Evolutionary conservation across 371 early-diverging fungal species (phyloP).

Genomic region (Haplosporangium sp.): DNA sequence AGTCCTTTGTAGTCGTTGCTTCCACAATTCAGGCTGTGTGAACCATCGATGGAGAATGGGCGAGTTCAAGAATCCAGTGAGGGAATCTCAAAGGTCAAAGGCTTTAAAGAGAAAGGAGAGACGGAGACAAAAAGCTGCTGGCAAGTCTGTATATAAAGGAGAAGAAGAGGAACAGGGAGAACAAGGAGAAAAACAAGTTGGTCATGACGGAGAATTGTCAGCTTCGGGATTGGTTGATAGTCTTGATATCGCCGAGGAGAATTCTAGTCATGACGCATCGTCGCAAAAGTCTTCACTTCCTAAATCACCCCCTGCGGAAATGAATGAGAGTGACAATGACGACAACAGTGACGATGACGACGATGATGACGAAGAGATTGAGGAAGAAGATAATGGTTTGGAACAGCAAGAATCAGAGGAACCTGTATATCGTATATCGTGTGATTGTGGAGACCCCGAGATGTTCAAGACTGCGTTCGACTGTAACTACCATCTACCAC

Average conservation of each 20-base stretch:
- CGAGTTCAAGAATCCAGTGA: conserved; percentile 17
- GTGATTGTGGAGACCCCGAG: conserved; percentile 45
- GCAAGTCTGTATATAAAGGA: not conserved
- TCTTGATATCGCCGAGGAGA: too few relatives aligned
- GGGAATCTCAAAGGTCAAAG: not conserved
- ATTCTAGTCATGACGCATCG: not conserved
- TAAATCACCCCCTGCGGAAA: not conserved
- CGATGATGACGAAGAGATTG: not conserved
- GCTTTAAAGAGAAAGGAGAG: not conserved
- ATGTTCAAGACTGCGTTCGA: conserved; percentile 43
- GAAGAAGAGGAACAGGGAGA: not conserved
- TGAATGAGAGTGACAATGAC: not conserved
- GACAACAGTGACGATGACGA: not conserved
- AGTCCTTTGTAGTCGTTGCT: conserved; percentile 45
- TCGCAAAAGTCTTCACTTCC: not conserved
- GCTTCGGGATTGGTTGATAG: too few relatives aligned
- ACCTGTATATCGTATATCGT: not conserved
- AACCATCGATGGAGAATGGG: conserved; percentile 43
- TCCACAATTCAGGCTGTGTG: conserved; percentile 34
- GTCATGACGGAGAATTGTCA: too few relatives aligned
- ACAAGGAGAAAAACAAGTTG: too few relatives aligned
- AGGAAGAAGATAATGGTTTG: not conserved
- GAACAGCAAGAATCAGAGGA: not conserved
- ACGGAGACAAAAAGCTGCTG: not conserved
- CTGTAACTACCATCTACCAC: conserved; percentile 45